Evolutionary conservation across 768 basidiomycete species (phyloP).

Genomic region (Lyophyllum semitale): DNA sequence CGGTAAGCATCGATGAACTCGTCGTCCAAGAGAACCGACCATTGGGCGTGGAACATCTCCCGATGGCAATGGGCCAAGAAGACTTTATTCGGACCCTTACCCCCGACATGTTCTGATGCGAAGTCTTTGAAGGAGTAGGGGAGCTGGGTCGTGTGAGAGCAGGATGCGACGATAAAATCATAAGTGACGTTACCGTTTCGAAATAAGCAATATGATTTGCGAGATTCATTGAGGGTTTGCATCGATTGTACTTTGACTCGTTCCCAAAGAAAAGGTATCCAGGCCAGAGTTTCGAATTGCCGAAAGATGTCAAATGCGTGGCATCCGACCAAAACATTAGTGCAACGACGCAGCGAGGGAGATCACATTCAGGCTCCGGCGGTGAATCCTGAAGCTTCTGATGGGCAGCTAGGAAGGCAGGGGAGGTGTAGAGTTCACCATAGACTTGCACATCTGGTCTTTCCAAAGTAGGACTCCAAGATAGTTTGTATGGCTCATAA

Average conservation of each 20-base stretch:
- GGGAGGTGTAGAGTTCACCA: constrained; percentile 19
- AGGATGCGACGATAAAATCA: background rate
- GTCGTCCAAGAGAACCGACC: constrained; percentile 22
- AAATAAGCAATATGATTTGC: constrained; percentile 30
- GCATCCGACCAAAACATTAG: constrained; percentile 30
- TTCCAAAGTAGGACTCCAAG: too few relatives aligned
- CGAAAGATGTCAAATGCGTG: constrained; percentile 29
- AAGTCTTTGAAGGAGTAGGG: constrained; percentile 9
- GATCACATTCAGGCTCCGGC: constrained; percentile 7
- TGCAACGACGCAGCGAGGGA: constrained; percentile 11
- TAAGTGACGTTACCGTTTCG: constrained; percentile 24
- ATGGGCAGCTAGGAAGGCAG: constrained; percentile 12
- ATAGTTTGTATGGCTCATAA: too few relatives aligned
- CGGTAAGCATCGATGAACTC: constrained; percentile 25
- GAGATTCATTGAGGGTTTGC: constrained; percentile 19
- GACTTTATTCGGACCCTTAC: background rate
- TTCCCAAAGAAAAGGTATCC: constrained; percentile 34
- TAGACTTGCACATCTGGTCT: too few relatives aligned
- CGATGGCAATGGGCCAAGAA: constrained; percentile 22
- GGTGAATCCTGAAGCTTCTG: background rate
- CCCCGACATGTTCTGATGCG: background rate
- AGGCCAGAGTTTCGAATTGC: constrained; percentile 32
- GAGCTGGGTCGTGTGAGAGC: background rate
- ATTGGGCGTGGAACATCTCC: constrained; percentile 27
- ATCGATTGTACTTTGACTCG: constrained; percentile 32